Evolutionary conservation across 2,329 filamentous ascomycete genomes (phyloP).

Genomic region (Alternaria gaisen): DNA sequence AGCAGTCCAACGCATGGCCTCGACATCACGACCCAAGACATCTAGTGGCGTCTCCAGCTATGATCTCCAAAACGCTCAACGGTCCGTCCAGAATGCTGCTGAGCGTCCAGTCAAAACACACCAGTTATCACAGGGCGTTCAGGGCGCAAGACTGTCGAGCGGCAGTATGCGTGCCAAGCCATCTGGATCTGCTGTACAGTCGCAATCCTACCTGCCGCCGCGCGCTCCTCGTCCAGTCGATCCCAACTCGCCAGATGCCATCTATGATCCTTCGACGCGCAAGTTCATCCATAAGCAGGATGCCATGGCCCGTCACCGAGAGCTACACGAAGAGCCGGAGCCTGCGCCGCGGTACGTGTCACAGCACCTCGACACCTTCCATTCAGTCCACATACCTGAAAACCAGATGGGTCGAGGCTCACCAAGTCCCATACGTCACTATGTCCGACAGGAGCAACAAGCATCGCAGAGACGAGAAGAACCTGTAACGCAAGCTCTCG

Average conservation of each 20-base stretch:
- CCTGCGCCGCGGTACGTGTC: constrained; percentile 29
- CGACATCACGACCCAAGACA: constrained; percentile 40
- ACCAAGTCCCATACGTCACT: constrained; percentile 30
- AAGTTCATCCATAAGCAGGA: constrained; percentile 50
- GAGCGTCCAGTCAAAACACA: constrained; percentile 54
- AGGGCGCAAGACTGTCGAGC: constrained; percentile 55
- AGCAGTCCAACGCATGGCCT: constrained; percentile 38
- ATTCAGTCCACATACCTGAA: constrained; percentile 15
- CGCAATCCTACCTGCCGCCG: constrained; percentile 26
- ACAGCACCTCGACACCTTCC: constrained; percentile 30
- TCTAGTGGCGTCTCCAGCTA: constrained; percentile 31
- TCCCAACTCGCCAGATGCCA: constrained; percentile 48
- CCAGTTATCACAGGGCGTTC: constrained; percentile 43
- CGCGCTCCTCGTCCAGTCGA: constrained; percentile 40
- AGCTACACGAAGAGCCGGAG: constrained; percentile 39
- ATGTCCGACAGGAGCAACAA: constrained; percentile 21
- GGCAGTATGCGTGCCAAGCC: constrained; percentile 63
- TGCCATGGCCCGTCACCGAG: constrained; percentile 46
- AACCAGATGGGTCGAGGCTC: constrained; percentile 21
- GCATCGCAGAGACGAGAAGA: constrained; percentile 24
- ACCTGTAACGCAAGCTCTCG: constrained; percentile 10
- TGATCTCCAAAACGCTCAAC: constrained; percentile 37
- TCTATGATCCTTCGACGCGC: constrained; percentile 50
- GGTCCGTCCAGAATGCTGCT: constrained; percentile 48
- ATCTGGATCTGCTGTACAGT: constrained; percentile 58